Evolutionary conservation across 257 asterid genomes (phyloP), one percentile per base, ranked within the genome.

Genomic region (Nicotiana attenuata): DNA sequence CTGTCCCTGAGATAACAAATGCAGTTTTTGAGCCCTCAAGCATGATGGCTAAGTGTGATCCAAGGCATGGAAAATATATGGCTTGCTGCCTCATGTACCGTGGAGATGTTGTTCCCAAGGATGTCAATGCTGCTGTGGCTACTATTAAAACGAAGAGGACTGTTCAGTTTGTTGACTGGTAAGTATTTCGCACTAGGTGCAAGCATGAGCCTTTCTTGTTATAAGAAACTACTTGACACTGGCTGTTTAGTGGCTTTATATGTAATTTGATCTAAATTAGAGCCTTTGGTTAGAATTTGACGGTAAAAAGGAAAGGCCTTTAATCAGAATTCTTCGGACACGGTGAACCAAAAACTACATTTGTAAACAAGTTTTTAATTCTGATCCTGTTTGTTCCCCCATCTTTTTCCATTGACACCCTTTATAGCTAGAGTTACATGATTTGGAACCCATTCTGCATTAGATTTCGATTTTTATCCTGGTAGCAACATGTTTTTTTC

Each of bases 11-110:
- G 89, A 93, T 94, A 47, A 94, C 98, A 24, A 94, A 92, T 84
- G 90, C 97, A 3, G 98, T 94, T 41, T 93, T 93, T 82, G 98
- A 94, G 87, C 98, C 98, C 3, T 89, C 97, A 5, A 94, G 97
- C 84, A 94, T 94, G 98, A 94, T 94, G 98, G 97, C 97, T 14
- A 94, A 94, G 76, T 94, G 98, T 84, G 98, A 94, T 75, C 98
- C 98, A 1, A 94, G 98, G 86, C 98, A 94, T 38, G 97, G 97
- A 65, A 94, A 94, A 65, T 94, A 92, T 87, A 94, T 94, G 98
- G 98, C 98, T n/a, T 94, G 98, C 88, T 92, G 98, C 61, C 88
- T 94, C 91, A 94, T 94, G 98, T 92, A 92, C 81, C 97, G 98
- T 65, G 98, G 98, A 69, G 97, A 94, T 76, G 98, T 94, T 75